Percentiles rank a stretch among this genome's conserved stretches.
These are phyloP conservation scores for Myxozyma monticola DNA, from an alignment of 805 yeast genomes.

Conservation along the genomic window DNA sequence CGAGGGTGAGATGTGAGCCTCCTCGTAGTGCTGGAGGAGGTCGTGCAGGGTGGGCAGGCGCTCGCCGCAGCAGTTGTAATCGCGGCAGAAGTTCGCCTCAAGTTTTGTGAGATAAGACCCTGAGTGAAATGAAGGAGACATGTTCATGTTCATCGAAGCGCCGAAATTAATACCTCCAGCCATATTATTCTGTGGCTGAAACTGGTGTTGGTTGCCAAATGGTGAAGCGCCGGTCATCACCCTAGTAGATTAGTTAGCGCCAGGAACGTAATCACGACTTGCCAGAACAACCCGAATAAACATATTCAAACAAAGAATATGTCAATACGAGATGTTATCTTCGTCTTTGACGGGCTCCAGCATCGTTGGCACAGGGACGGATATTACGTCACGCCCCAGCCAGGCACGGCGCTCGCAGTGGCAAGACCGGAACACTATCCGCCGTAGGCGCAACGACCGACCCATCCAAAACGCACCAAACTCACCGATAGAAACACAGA, in stretches of 20 bases:
- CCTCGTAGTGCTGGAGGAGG: constrained; percentile 90
- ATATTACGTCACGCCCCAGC: too few species aligned
- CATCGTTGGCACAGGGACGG: too few species aligned
- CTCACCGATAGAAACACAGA: too few species aligned
- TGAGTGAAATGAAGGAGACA: constrained; percentile 58
- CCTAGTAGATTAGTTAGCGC: background rate
- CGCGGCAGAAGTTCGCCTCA: constrained; percentile 95
- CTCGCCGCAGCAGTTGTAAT: constrained; percentile 94
- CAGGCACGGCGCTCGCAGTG: too few species aligned
- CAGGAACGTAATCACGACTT: too few species aligned
- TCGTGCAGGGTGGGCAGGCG: constrained; percentile 91
- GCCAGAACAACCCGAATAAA: too few species aligned
- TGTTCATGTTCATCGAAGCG: constrained; percentile 46
- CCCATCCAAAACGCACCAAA: too few species aligned
- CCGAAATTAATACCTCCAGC: constrained; percentile 21
- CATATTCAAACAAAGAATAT: too few species aligned
- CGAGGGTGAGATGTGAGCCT: constrained; percentile 76
- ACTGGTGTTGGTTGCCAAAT: constrained; percentile 19
- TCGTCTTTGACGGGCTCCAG: too few species aligned
- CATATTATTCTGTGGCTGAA: constrained; percentile 8
- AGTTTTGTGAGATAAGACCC: constrained; percentile 85
- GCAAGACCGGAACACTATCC: too few species aligned
- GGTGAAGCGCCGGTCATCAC: constrained; percentile 18
- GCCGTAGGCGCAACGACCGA: too few species aligned
- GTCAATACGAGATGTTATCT: too few species aligned